Base-by-base conservation (phyloP, 2,329 filamentous ascomycete genomes). In the Aspergillus sojae region DNA sequence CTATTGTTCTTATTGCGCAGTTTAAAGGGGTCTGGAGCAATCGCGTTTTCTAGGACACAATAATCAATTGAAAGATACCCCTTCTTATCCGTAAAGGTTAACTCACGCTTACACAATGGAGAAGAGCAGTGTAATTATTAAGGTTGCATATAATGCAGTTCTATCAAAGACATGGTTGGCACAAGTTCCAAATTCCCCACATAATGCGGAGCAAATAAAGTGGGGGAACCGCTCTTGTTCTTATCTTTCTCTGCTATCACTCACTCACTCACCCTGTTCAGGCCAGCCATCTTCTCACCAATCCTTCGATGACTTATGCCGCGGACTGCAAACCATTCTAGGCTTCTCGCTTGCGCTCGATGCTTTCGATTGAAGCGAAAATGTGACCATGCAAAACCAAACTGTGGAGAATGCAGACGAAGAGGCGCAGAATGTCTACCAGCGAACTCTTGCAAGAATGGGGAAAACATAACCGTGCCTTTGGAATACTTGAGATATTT, bases 341-440 rank as follows among this genome's bases (percentile, higher is more conserved):
- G 70, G 68, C 61, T 70, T 34, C 67, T 71, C 57, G 71, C 71
- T 56, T 73, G 71, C 53, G 67, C 69, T 57, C 71, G 71, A 57
- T 73, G 71, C 57, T 73, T 73, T 54, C 71, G 66, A n/a, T 60
- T 73, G 23, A 73, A 73, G 61, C 69, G 71, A 23, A 73, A 69
- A 67, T 73, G 71, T 65, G 71, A 73, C 57, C 71, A 73, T 64
- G 67, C 52, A 21, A 73, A 72, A 57, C 71, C 71, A 32, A 68
- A 61, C n/a, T 73, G 71, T 62, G 71, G 71, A 46, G 71, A 73
- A 64, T 73, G 71, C 61, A 64, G 62, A 19, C 71, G 71, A 23
- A 70, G 72, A 65, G 68, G 69, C 10, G 70, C 71, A 6, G 71
- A 73, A 60, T 73, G 71, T 62, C 60, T 73, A 14, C 71, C 71